A percentile compares a stretch with the other conserved stretches of the same genome.
Conservation (phyloP, 2,329 filamentous ascomycete species). For the Diaporthe sp. region DNA sequence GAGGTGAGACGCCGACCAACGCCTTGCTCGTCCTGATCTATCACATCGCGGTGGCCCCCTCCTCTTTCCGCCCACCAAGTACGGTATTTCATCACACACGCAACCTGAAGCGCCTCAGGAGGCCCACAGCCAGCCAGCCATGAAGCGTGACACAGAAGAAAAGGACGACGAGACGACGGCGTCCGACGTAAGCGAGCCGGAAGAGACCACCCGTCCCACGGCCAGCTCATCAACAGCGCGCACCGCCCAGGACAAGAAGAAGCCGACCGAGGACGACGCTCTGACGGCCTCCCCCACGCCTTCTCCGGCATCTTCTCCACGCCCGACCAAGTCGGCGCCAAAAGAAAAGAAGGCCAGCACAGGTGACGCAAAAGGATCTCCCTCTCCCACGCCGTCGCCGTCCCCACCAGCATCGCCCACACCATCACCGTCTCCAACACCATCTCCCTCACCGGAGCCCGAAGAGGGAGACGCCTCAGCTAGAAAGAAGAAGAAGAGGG, state of each 20-base stretch:
- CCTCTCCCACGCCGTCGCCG: not conserved
- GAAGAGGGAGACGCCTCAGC: not conserved
- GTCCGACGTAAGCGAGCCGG: slow-evolving; percentile 34
- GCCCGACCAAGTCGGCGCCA: not conserved
- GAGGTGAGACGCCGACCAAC: not conserved
- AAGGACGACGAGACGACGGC: slow-evolving; percentile 27
- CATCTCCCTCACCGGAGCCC: slow-evolving; percentile 32
- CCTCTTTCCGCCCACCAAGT: not conserved
- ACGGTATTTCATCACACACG: not conserved
- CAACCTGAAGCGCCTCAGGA: not conserved
- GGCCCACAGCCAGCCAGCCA: slow-evolving; percentile 8
- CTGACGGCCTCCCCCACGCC: not conserved
- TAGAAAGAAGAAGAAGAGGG: slow-evolving; percentile 30
- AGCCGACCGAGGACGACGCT: not conserved
- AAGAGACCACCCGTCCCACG: slow-evolving; percentile 33
- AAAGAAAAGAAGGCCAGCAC: not conserved
- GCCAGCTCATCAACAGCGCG: slow-evolving; percentile 29
- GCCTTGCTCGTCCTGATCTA: slow-evolving; percentile 6
- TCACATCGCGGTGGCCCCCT: not conserved
- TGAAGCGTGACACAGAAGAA: slow-evolving; percentile 31
- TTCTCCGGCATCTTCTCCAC: not conserved
- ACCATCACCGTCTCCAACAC: slow-evolving; percentile 31
- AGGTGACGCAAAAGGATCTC: not conserved
- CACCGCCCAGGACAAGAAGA: not conserved
- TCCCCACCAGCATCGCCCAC: slow-evolving; percentile 20